These are phyloP conservation scores for Gymnopus androsaceus DNA, from an alignment of 1,284 basidiomycete genomes.

Conservation along the genomic window DNA sequence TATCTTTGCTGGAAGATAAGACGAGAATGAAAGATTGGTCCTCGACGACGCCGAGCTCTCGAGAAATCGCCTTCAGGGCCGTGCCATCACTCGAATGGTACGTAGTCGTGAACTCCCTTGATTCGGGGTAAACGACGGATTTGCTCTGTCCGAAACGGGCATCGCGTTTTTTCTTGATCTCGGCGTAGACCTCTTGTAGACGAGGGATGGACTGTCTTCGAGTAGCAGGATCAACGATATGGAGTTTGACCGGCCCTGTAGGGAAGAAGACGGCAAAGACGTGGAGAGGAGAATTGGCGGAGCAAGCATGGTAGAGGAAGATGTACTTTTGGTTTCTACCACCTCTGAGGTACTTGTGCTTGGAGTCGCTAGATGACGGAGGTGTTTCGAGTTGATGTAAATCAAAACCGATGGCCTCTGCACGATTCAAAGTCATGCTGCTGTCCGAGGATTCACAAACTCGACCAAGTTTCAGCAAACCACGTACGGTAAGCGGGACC, in stretches of 20 bases:
- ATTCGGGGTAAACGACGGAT: conserved; percentile 69
- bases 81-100: conserved; percentile 83
- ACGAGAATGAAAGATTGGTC: conserved; percentile 75
- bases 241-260: conserved; percentile 72
- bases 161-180: conserved; percentile 55
- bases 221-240: conserved; percentile 88
- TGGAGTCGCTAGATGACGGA: conserved; percentile 51
- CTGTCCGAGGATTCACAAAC: conserved; percentile 74
- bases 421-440: conserved; percentile 79
- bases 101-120: conserved; percentile 70
- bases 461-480: conserved; percentile 83
- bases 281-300: conserved; percentile 77
- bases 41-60: conserved; percentile 79
- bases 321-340: conserved; percentile 80
- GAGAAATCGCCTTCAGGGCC: conserved; percentile 87
- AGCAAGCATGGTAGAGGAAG: conserved; percentile 89
- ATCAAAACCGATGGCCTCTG: conserved; percentile 84
- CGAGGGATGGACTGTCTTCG: conserved; percentile 82
- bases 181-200: conserved; percentile 73
- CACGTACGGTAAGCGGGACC: conserved; percentile 87
- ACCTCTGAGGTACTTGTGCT: conserved; percentile 76
- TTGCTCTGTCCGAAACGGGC: conserved; percentile 40
- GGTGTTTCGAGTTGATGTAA: conserved; percentile 81
- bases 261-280: conserved; percentile 91
- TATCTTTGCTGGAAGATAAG: conserved; percentile 85